A percentile compares a stretch with the other conserved stretches of the same genome.
Conservation (phyloP, 2,329 filamentous ascomycete genomes). For the Dothideomycetes sp. region DNA sequence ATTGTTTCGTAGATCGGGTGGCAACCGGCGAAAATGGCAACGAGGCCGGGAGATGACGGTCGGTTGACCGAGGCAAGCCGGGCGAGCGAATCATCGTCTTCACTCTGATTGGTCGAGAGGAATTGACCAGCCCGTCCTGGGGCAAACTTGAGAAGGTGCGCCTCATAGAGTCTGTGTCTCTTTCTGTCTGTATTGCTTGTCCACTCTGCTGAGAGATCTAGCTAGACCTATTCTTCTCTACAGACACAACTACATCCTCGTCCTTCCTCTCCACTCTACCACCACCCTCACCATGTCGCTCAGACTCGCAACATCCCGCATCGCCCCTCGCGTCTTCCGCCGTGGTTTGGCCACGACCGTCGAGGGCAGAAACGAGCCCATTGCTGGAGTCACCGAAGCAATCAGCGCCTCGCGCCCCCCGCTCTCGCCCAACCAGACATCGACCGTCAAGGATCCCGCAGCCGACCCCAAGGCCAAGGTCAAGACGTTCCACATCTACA, state of each 20-base stretch:
- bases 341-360: conserved; percentile 29
- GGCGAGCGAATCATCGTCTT: conserved; percentile 2
- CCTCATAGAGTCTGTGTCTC: no score
- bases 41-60: not conserved
- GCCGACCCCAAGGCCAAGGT: conserved; percentile 50
- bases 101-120: conserved; percentile 6
- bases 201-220: conserved; percentile 3
- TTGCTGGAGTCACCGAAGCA: conserved; percentile 23
- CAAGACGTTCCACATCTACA: conserved; percentile 98
- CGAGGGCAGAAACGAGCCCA: conserved; percentile 25
- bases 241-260: conserved; percentile 13
- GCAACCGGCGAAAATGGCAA: no score
- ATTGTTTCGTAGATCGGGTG: conserved; percentile 9
- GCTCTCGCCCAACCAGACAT: conserved; percentile 45
- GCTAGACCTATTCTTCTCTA: not conserved
- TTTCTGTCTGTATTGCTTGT: conserved; percentile 6
- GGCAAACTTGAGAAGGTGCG: conserved; percentile 7
- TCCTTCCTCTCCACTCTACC: conserved; percentile 16
- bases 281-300: conserved; percentile 23
- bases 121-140: not conserved
- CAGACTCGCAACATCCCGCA: conserved; percentile 28
- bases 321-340: conserved; percentile 23
- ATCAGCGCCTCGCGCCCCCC: conserved; percentile 24
- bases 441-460: conserved; percentile 53
- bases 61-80: conserved; percentile 3